Evolutionary conservation across 2,329 filamentous ascomycete species (phyloP).

Genomic region (Plenodomus tracheiphilus): DNA sequence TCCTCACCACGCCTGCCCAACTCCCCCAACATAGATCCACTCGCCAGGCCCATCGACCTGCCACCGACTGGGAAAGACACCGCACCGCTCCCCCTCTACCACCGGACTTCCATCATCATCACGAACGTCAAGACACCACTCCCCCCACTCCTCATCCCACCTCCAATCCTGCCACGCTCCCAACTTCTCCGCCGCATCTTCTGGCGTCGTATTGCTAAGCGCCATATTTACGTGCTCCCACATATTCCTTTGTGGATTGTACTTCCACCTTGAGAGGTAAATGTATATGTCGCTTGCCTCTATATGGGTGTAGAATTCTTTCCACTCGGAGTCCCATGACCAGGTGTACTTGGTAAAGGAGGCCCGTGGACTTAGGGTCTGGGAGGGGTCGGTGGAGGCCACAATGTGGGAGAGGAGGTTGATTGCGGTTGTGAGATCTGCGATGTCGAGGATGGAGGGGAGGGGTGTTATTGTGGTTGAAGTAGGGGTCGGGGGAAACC

Average conservation of each 20-base stretch:
- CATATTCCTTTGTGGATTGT: constrained; percentile 6
- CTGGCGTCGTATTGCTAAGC: constrained; percentile 3
- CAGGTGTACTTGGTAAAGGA: constrained; percentile 9
- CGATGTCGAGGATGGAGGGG: constrained; percentile 12
- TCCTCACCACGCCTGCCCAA: background rate
- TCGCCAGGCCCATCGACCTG: constrained; percentile 7
- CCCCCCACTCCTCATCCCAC: constrained; percentile 16
- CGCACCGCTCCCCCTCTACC: background rate
- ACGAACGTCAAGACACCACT: constrained; percentile 18
- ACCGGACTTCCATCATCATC: background rate
- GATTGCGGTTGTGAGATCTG: constrained; percentile 13
- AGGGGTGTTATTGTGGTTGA: background rate
- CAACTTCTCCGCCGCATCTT: constrained; percentile 10
- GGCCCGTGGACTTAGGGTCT: constrained; percentile 4
- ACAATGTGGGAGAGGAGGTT: constrained; percentile 10
- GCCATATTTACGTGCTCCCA: constrained; percentile 17
- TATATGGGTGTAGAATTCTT: constrained; percentile 16
- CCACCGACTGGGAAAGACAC: constrained; percentile 19
- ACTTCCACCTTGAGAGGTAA: constrained; percentile 15
- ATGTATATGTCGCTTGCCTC: constrained; percentile 5
- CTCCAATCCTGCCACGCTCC: constrained; percentile 26
- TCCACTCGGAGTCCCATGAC: constrained; percentile 18
- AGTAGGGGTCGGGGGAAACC: constrained; percentile 6
- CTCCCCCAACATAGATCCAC: constrained; percentile 16
- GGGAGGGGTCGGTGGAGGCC: background rate